Evolutionary conservation across 306 rosid species (phyloP), one percentile per base, ranked within the genome.

Genomic region (Luffa aegyptiaca): DNA sequence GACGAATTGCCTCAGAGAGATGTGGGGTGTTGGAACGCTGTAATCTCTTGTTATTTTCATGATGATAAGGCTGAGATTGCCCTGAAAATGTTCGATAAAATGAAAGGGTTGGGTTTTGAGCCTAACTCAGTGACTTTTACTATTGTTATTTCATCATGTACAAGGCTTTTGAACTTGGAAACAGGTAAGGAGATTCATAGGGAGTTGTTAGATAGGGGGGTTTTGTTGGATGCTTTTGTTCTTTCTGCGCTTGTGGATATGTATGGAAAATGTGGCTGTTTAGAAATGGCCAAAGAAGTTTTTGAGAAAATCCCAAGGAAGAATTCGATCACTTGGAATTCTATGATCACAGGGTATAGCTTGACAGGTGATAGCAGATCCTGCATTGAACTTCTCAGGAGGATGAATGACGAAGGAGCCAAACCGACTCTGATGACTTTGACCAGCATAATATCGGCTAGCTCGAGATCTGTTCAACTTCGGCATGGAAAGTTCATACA

Each of bases 241-340:
- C 66, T 84, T 82, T 86, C 94, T 82, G 88, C 93, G 71, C 92
- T 93, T 56, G 93, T 93, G 81, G 97, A 91, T 80, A 88, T 91
- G 97, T 93, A 93, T 81, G 98, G 93, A 83, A 91, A 87, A 88
- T 93, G 98, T 37, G 91, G 94, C 37, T 86, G 83, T 72, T 75
- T 93, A 72, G 87, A 90, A 68, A 77, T 83, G 87, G 94, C 98
- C 17, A 79, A 70, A 63, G 90, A 88, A 80, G 82, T 91, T 84
- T 93, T 93, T 56, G 90, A 90, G 84, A 83, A 87, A 61, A 90
- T 91, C 52, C 87, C 94, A 18, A 78, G 68, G 63, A 93, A 87
- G 90, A 88, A 87, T 79, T 82, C 82, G 46, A 83, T 93, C 83
- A 85, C 98, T 72, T 93, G 97, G 94, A 93, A 93, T 84, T 86